A percentile compares a stretch with the other conserved stretches of the same genome.
These are phyloP conservation scores for Bidens hawaiensis DNA, from an alignment of 140 eudicot species.

Conservation along the genomic window DNA sequence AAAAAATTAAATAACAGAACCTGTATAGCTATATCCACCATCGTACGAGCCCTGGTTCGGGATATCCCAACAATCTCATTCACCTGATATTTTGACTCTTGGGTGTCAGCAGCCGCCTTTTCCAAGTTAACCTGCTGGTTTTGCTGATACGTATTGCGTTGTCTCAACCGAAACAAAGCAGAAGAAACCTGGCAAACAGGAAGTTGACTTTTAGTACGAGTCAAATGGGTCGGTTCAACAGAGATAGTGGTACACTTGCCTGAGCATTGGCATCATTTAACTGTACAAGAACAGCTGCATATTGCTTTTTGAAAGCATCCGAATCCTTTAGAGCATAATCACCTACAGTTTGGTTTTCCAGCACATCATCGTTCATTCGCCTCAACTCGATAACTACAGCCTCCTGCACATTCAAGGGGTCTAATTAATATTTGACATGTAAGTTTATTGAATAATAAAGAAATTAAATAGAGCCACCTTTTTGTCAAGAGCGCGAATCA, in stretches of 20 bases:
- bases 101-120: slow-evolving; percentile 31
- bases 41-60: slow-evolving; percentile 57
- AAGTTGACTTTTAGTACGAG: not conserved
- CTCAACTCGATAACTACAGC: slow-evolving; percentile 69
- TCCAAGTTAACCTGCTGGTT: slow-evolving; percentile 35
- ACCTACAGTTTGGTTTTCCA: slow-evolving; percentile 55
- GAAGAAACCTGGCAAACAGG: slow-evolving; percentile 42
- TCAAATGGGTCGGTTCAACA: not conserved
- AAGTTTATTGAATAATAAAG: not conserved
- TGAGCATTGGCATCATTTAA: slow-evolving; percentile 63
- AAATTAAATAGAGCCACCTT: slow-evolving; percentile 44
- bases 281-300: slow-evolving; percentile 78
- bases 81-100: slow-evolving; percentile 54
- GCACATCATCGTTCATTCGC: slow-evolving; percentile 77
- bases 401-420: slow-evolving; percentile 43
- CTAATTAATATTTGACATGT: not conserved
- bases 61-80: slow-evolving; percentile 78
- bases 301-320: slow-evolving; percentile 73
- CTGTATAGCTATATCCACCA: slow-evolving; percentile 88
- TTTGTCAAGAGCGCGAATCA: slow-evolving; percentile 82
- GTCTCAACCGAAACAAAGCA: slow-evolving; percentile 55
- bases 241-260: slow-evolving; percentile 35
- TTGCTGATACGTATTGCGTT: slow-evolving; percentile 56
- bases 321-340: slow-evolving; percentile 56
- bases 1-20: slow-evolving; percentile 33